Conservation (phyloP, 78 protist species). For the Chrysochromulina parva region DNA sequence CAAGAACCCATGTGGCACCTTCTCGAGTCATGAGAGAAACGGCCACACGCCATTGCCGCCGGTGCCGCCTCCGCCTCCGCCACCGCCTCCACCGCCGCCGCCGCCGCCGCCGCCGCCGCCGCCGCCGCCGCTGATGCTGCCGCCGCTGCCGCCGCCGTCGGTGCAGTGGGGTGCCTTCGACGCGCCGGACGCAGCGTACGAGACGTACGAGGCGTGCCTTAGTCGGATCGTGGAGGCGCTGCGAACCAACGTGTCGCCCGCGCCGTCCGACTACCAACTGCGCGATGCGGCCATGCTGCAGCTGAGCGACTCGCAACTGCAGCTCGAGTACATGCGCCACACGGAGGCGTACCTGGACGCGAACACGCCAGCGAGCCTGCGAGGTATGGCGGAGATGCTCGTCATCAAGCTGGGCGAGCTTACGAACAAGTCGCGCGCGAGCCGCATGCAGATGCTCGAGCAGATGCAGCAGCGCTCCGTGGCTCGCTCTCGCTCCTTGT, state of each 20-base stretch:
- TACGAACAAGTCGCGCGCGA: not conserved
- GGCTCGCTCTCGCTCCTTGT: too few relatives aligned
- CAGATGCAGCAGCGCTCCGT: not conserved
- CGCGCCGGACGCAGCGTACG: too few relatives aligned
- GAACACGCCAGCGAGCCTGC: not conserved
- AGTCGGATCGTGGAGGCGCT: not conserved
- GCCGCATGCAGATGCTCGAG: not conserved
- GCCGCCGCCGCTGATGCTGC: too few relatives aligned
- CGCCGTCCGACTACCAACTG: not conserved
- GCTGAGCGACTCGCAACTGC: not conserved
- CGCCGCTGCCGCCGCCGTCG: too few relatives aligned
- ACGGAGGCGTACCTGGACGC: not conserved
- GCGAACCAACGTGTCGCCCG: not conserved
- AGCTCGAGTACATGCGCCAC: not conserved
- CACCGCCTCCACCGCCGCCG: too few relatives aligned
- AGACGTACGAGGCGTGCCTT: too few relatives aligned
- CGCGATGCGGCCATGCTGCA: not conserved
- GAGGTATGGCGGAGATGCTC: constrained; percentile 3
- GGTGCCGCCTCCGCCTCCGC: too few relatives aligned
- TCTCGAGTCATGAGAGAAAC: too few relatives aligned
- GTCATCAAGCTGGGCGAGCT: constrained; percentile 8
- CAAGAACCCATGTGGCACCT: too few relatives aligned
- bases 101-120: too few relatives aligned
- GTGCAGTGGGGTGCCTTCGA: too few relatives aligned
- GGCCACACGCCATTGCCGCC: too few relatives aligned